Conservation (phyloP, 345 rosid species). For the Populus ilicifolia region DNA sequence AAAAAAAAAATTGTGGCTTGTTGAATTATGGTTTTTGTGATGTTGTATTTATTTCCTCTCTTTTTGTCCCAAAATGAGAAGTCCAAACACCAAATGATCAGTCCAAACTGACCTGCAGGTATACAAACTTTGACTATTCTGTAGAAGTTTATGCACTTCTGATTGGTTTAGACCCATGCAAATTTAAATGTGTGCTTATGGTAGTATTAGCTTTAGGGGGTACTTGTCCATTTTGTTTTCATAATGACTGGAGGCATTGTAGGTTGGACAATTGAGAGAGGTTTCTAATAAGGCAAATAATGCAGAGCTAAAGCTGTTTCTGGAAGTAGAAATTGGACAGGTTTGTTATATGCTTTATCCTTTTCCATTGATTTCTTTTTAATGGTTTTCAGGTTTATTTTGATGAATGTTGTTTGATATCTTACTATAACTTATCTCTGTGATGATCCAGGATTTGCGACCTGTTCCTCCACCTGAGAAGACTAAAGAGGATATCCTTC, state of each 20-base stretch:
- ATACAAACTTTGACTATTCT: neutral
- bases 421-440: neutral
- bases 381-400: neutral
- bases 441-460: slow-evolving; percentile 55
- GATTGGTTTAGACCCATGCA: neutral
- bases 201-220: neutral
- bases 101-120: neutral
- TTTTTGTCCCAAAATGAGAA: neutral
- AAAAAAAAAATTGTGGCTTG: no score
- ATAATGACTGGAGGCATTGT: slow-evolving; percentile 14
- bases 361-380: neutral
- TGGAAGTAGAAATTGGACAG: slow-evolving; percentile 81
- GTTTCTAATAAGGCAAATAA: slow-evolving; percentile 69
- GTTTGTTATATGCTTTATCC: slow-evolving; percentile 36
- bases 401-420: neutral
- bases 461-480: slow-evolving; percentile 64
- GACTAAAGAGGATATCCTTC: slow-evolving; percentile 71
- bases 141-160: neutral
- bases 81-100: neutral
- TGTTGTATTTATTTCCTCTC: no score
- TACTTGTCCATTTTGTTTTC: neutral
- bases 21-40: no score
- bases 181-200: neutral
- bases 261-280: slow-evolving; percentile 95
- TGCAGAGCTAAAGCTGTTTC: slow-evolving; percentile 80